Evolutionary conservation across 345 rosid genomes (phyloP), one percentile per base, ranked within the genome.

Genomic region (Eucalyptus victrix): DNA sequence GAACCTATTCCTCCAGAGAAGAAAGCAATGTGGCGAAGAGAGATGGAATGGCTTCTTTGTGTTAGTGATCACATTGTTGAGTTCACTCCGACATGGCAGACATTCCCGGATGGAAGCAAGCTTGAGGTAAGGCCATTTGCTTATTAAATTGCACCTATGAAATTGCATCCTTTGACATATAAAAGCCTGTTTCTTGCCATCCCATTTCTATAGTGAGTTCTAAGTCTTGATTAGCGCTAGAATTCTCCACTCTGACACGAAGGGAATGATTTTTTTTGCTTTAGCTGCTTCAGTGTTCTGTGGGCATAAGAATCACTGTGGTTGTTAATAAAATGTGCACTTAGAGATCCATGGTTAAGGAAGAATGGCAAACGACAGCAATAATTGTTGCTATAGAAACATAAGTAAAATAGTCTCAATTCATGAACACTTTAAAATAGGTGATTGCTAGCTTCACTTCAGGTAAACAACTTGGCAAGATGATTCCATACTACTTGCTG

Each of bases 61-160:
- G 99, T 97, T 58, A 96, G 99, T 88, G 97, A 97, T 91, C 99
- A 97, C 94, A 96, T 98, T 87, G 99, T 98, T 10, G 99, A 98
- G 94, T 93, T 98, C 95, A 94, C 93, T 49, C 99, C 99, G 1
- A 93, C 97, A 86, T 97, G 97, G 99, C 99, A 98, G 92, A 96
- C 97, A 17, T 98, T 98, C 90, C 97, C 99, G 1, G 99, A 97
- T 90, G 99, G 99, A 88, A 95, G 93, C 94, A 96, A 97, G 93
- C 97, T 96, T n/a, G 99, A 98, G 98, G 99, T 98, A 94, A 65
- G 47, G 47, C 85, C 47, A 40, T 23, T 37, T 21, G 85, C 85
- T 76, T 76, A 44, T 76, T 40, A 76, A 6, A 19, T 40, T 6
- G 85, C 85, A 11, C 85, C 56, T 67, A 8, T 30, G 28, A 32